Conservation (phyloP, 345 rosid species). For the Erodium maritimum region DNA sequence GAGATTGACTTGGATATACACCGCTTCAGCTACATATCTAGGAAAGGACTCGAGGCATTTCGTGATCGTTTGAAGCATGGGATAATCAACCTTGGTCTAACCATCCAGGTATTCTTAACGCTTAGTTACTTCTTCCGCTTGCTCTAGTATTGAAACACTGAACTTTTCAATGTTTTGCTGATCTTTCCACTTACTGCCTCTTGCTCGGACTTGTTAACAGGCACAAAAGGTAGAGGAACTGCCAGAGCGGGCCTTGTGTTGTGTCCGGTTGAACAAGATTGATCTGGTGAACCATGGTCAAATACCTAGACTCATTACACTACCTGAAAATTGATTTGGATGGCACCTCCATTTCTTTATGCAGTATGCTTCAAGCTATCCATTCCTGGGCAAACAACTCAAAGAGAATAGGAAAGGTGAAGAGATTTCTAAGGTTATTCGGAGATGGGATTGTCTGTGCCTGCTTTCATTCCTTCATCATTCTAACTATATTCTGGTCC, state of each 20-base stretch:
- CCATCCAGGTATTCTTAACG: constrained; percentile 59
- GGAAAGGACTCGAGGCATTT: constrained; percentile 83
- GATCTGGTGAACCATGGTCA: constrained; percentile 63
- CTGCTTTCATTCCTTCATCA: too few relatives aligned
- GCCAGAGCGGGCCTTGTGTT: constrained; percentile 74
- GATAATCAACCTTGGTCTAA: constrained; percentile 55
- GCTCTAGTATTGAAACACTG: not conserved
- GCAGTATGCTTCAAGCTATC: not conserved
- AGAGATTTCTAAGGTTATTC: too few relatives aligned
- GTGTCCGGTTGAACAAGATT: constrained; percentile 57
- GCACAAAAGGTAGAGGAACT: constrained; percentile 76
- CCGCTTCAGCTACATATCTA: constrained; percentile 76
- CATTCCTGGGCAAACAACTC: not conserved
- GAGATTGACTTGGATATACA: constrained; percentile 81
- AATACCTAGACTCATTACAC: constrained; percentile 45
- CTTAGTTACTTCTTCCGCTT: not conserved
- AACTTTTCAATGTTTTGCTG: not conserved
- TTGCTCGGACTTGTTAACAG: constrained; percentile 19
- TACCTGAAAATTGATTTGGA: constrained; percentile 16
- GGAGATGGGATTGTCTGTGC: too few relatives aligned
- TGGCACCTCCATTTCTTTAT: not conserved
- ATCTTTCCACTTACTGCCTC: not conserved
- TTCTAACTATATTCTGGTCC: too few relatives aligned
- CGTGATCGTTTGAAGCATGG: constrained; percentile 49
- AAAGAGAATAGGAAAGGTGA: too few relatives aligned